Evolutionary conservation across 2,329 filamentous ascomycete genomes (phyloP).

Genomic region (Cladosporium sp.): DNA sequence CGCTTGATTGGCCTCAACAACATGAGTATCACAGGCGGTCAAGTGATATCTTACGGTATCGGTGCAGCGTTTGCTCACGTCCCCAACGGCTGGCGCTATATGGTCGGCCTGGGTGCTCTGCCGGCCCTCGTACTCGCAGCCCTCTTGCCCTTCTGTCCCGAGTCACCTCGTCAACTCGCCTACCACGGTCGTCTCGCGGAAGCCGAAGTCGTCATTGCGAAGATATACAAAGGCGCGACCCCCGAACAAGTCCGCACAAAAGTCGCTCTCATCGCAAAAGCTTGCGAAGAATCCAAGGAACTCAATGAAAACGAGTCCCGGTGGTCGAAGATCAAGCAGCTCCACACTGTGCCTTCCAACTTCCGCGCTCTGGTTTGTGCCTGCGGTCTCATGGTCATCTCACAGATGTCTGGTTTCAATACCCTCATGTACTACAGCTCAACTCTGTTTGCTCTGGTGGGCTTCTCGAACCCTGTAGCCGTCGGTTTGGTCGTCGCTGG

Average conservation of each 20-base stretch:
- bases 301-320: conserved; percentile 28
- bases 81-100: conserved; percentile 28
- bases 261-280: conserved; percentile 24
- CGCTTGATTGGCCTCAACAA: conserved; percentile 17
- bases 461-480: conserved; percentile 40
- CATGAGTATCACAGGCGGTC: conserved; percentile 29
- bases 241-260: conserved; percentile 22
- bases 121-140: conserved; percentile 33
- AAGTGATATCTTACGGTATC: conserved; percentile 33
- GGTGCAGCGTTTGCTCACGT: conserved; percentile 35
- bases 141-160: conserved; percentile 34
- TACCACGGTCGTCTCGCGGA: conserved; percentile 33
- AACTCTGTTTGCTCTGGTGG: conserved; percentile 15
- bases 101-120: conserved; percentile 34
- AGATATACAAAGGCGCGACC: conserved; percentile 31
- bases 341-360: conserved; percentile 50
- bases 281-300: conserved; percentile 30
- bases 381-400: conserved; percentile 71
- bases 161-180: conserved; percentile 37
- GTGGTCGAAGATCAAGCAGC: conserved; percentile 27
- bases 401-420: conserved; percentile 28
- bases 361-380: conserved; percentile 55
- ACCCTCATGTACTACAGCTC: conserved; percentile 76
- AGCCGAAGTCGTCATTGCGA: conserved; percentile 32
- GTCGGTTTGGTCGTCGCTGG: conserved; percentile 45